A percentile compares a stretch with the other conserved stretches of the same genome.
Conservation (phyloP, 2,329 filamentous ascomycete species). For the Colletotrichum horii region DNA sequence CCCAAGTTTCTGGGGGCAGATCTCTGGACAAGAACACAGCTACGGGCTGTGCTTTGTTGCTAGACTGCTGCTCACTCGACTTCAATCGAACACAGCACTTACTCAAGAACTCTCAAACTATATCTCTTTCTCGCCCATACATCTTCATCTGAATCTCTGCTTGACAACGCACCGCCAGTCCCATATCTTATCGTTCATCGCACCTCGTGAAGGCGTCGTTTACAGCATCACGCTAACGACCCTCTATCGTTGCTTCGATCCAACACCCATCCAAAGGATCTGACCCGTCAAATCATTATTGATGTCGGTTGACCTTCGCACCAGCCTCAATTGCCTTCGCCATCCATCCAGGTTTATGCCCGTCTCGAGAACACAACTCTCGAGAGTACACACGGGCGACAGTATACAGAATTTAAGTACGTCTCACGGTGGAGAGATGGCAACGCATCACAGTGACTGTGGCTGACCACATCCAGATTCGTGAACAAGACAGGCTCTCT, state of each 20-base stretch:
- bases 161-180: neutral
- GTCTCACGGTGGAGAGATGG: slow-evolving; percentile 9
- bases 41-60: slow-evolving; percentile 21
- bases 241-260: neutral
- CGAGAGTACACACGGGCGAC: slow-evolving; percentile 60
- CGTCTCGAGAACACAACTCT: slow-evolving; percentile 60
- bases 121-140: neutral
- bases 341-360: slow-evolving; percentile 63
- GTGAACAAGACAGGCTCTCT: slow-evolving; percentile 16
- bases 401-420: slow-evolving; percentile 59
- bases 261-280: slow-evolving; percentile 19
- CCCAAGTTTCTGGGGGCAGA: slow-evolving; percentile 23
- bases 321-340: slow-evolving; percentile 60
- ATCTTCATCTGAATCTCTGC: slow-evolving; percentile 1
- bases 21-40: slow-evolving; percentile 23
- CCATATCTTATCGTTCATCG: neutral
- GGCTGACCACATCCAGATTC: neutral
- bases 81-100: slow-evolving; percentile 1
- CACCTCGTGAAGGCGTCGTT: slow-evolving; percentile 15
- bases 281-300: slow-evolving; percentile 45
- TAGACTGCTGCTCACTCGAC: slow-evolving; percentile 22
- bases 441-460: neutral
- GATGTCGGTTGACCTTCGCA: slow-evolving; percentile 65
- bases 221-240: slow-evolving; percentile 10
- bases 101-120: neutral